Conservation (phyloP, 1,139 yeast species). For the Taphrina pruni region DNA sequence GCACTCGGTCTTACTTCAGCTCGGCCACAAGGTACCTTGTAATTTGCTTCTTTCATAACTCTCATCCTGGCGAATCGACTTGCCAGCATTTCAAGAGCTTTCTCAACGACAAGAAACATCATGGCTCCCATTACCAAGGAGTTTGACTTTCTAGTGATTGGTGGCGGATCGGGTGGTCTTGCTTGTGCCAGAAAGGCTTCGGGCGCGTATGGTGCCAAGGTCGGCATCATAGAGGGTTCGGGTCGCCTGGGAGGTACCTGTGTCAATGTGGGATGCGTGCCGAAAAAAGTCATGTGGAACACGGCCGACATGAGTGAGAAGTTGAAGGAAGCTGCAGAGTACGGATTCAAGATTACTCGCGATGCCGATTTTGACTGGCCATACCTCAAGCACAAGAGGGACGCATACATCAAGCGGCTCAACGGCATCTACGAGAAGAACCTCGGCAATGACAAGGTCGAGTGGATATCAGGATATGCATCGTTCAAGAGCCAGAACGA, state of each 20-base stretch:
- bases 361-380: conserved; percentile 78
- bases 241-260: conserved; percentile 91
- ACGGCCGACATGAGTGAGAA: conserved; percentile 87
- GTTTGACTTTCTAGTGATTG: conserved; percentile 90
- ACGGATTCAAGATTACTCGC: conserved; percentile 68
- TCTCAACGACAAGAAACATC: conserved; percentile 43
- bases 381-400: conserved; percentile 80
- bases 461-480: conserved; percentile 86
- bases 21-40: too few species aligned
- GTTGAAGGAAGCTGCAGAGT: conserved; percentile 73
- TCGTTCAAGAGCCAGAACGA: conserved; percentile 61
- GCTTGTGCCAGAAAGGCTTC: conserved; percentile 98
- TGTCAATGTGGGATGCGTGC: conserved; percentile 99
- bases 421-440: conserved; percentile 93
- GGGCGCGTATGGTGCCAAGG: conserved; percentile 79
- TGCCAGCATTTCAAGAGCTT: conserved; percentile 33
- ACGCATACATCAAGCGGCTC: conserved; percentile 82
- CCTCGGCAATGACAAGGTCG: conserved; percentile 85
- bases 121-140: conserved; percentile 68
- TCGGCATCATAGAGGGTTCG: conserved; percentile 77
- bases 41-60: too few species aligned
- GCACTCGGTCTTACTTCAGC: too few species aligned
- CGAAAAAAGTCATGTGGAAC: conserved; percentile 98
- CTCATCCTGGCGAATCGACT: conserved; percentile 36
- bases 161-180: conserved; percentile 99